phyloP scores from a whole-genome alignment of 2,329 filamentous ascomycete genomes.

The Aspergillus quadricinctus region DNA sequence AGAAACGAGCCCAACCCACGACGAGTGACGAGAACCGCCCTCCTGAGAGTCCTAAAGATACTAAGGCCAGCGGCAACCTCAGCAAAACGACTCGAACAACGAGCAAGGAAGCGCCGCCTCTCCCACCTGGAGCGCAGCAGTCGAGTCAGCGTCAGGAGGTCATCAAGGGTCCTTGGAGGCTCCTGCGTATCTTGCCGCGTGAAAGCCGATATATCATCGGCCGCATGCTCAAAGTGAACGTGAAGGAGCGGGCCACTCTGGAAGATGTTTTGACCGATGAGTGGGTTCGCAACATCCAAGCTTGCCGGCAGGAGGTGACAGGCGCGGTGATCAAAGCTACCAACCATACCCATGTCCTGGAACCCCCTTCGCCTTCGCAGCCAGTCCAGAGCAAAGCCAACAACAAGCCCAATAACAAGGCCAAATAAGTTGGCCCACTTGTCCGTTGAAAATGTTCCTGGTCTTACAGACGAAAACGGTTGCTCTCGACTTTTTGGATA shows the following conservation, averaged over 20 bases:
- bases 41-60: slow-evolving; percentile 22
- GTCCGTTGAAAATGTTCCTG: neutral
- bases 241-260: slow-evolving; percentile 76
- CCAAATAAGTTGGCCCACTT: neutral
- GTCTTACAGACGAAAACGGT: slow-evolving; percentile 4
- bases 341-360: slow-evolving; percentile 79
- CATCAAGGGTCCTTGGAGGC: slow-evolving; percentile 87
- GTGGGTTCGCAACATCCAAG: slow-evolving; percentile 81
- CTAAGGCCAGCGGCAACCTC: slow-evolving; percentile 14
- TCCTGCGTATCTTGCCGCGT: slow-evolving; percentile 79
- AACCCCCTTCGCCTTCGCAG: slow-evolving; percentile 51
- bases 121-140: slow-evolving; percentile 23
- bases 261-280: slow-evolving; percentile 80
- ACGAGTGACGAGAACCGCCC: slow-evolving; percentile 23
- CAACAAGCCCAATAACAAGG: slow-evolving; percentile 14
- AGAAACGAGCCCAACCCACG: slow-evolving; percentile 16
- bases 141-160: slow-evolving; percentile 56
- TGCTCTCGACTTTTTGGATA: slow-evolving; percentile 3
- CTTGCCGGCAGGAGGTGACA: slow-evolving; percentile 74
- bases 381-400: slow-evolving; percentile 35
- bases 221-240: slow-evolving; percentile 86
- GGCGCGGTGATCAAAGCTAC: slow-evolving; percentile 68
- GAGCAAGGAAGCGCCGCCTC: slow-evolving; percentile 37
- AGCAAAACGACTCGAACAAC: slow-evolving; percentile 31
- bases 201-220: slow-evolving; percentile 88